Base-by-base conservation (phyloP, 768 basidiomycete species). In the Lactarius tabidus region DNA sequence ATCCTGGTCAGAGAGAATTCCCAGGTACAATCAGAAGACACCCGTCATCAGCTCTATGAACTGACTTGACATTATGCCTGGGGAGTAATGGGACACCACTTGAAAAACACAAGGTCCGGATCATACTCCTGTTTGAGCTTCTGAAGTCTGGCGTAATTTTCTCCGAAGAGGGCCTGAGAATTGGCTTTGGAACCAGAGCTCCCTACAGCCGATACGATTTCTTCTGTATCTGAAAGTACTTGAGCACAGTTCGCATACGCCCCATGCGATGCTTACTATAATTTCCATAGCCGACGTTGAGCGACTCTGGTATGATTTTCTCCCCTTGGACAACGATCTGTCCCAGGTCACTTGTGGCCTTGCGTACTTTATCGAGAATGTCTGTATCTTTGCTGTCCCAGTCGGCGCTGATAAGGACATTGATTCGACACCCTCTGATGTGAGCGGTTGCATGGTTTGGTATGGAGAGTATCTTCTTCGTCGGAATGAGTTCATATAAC, bases 11-110 rank as follows among this genome's bases (percentile, higher is more conserved):
- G 8, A 20, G 2, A 23, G 3, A 31, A 53, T 33, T 43, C 14
- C 39, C 29, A 43, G 39, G 17, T 7, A 36, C 29, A 58, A 29
- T 39, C 20, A 31, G n/a, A 54, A 43, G 39, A 17, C n/a, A 23
- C 23, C 33, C 52, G 26, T 12, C n/a, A 12, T 3, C 29, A 23
- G 35, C 57, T 14, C 29, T n/a, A n/a, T n/a, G n/a, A n/a, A n/a
- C n/a, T n/a, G n/a, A n/a, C n/a, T n/a, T n/a, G n/a, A 26, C 29
- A 33, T 62, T 14, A 66, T 20, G 56, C 65, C 33, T 48, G 14
- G 7, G 80, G 80, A 2, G 64, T 69, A 45, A 81, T 80, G 28
- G 80, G 76, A 72, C 78, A 78, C 80, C 81, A 82, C 65, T 77
- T 79, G 62, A 77, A 75, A 70, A 82, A 82, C 12, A 80, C 68